Evolutionary conservation across 1,139 yeast species (phyloP).

Genomic region (Nadsonia commutata): DNA sequence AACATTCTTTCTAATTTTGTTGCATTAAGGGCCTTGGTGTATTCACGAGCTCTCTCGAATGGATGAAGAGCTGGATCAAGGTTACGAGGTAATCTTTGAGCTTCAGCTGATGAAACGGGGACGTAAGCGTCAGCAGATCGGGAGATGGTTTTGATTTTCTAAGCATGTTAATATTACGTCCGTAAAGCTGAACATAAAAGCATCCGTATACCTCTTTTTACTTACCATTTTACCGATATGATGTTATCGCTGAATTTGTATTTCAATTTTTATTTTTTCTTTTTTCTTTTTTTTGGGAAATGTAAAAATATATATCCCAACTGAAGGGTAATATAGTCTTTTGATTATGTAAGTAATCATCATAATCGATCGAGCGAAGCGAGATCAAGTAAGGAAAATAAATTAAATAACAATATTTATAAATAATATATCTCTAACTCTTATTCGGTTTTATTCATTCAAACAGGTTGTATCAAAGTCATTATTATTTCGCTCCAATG

Average conservation of each 20-base stretch:
- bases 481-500: no score
- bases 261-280: constrained; percentile 1
- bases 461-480: no score
- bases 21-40: constrained; percentile 86
- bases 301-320: no score
- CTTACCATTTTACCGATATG: not conserved
- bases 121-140: constrained; percentile 84
- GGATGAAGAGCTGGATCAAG: constrained; percentile 93
- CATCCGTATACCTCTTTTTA: not conserved
- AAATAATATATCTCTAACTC: no score
- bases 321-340: not conserved
- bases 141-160: constrained; percentile 82
- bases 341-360: not conserved
- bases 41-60: constrained; percentile 92
- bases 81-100: constrained; percentile 76
- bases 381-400: no score
- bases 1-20: constrained; percentile 92
- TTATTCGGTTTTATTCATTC: no score
- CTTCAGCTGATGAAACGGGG: constrained; percentile 83
- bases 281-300: not conserved
- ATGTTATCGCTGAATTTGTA: not conserved
- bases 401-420: no score
- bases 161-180: not conserved
- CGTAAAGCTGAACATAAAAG: no score
- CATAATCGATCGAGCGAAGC: no score